Conservation (phyloP, 768 basidiomycete genomes). For the Boletus patriciae region DNA sequence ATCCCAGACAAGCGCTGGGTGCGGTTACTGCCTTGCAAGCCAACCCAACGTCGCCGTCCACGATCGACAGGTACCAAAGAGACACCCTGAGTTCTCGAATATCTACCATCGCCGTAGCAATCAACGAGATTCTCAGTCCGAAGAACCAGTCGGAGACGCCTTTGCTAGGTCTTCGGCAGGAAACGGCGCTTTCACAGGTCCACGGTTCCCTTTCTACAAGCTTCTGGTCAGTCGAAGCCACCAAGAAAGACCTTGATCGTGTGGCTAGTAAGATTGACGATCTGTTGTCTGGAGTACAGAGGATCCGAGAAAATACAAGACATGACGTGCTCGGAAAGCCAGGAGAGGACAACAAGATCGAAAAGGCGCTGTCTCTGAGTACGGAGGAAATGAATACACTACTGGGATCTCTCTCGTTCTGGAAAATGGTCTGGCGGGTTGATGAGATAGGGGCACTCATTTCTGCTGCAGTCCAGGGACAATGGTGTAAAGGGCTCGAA, state of each 20-base stretch:
- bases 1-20: slow-evolving; percentile 57
- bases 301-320: slow-evolving; percentile 37
- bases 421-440: slow-evolving; percentile 41
- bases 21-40: slow-evolving; percentile 52
- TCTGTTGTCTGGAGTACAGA: slow-evolving; percentile 41
- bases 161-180: slow-evolving; percentile 33
- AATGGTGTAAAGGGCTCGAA: slow-evolving; percentile 50
- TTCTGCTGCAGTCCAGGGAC: slow-evolving; percentile 30
- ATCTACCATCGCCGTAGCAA: slow-evolving; percentile 44
- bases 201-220: slow-evolving; percentile 42
- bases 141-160: slow-evolving; percentile 3
- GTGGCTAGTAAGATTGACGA: slow-evolving; percentile 37
- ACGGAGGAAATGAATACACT: slow-evolving; percentile 31
- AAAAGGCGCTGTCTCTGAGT: slow-evolving; percentile 30
- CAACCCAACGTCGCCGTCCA: slow-evolving; percentile 44
- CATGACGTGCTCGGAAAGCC: slow-evolving; percentile 40
- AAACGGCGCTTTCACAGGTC: slow-evolving; percentile 41
- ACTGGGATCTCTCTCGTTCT: slow-evolving; percentile 38
- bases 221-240: slow-evolving; percentile 29
- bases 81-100: slow-evolving; percentile 60
- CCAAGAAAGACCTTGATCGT: slow-evolving; percentile 36
- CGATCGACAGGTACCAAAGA: slow-evolving; percentile 66
- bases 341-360: slow-evolving; percentile 21
- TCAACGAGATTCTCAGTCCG: slow-evolving; percentile 30
- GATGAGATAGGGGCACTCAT: slow-evolving; percentile 41